phyloP scores from a whole-genome alignment of 1,139 yeast species.

The Pichia cactophila region DNA sequence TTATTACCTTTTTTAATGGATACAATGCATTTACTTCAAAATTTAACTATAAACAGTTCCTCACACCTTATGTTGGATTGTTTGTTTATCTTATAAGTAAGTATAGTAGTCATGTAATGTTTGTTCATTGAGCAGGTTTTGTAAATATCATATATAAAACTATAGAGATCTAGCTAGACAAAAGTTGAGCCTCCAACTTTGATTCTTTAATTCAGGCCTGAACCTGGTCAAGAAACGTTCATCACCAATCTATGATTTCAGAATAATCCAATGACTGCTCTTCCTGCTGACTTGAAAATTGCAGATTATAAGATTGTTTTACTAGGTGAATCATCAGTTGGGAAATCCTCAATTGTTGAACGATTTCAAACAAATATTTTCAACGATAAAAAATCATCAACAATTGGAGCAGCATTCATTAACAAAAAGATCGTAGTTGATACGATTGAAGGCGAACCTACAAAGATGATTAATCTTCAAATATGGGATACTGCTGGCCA shows the following conservation, averaged over 20 bases:
- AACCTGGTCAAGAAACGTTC: no score
- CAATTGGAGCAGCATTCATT: constrained; percentile 67
- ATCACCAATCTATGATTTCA: no score
- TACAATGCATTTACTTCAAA: constrained; percentile 32
- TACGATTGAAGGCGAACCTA: constrained; percentile 27
- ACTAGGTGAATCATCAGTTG: constrained; percentile 62
- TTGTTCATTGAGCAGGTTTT: no score
- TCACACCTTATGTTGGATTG: constrained; percentile 72
- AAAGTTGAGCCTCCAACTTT: no score
- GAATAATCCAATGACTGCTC: background rate
- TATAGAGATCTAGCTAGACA: no score
- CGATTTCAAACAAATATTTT: constrained; percentile 58
- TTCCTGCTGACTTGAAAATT: background rate
- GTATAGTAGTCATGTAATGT: no score
- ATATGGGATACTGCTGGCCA: constrained; percentile 94
- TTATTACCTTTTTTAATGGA: constrained; percentile 25
- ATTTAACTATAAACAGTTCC: constrained; percentile 55
- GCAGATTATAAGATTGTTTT: constrained; percentile 44
- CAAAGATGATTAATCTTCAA: constrained; percentile 29
- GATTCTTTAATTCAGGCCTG: no score
- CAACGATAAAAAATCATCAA: constrained; percentile 55
- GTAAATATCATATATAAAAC: no score
- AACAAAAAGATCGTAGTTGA: constrained; percentile 41
- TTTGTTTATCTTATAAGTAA: constrained; percentile 47
- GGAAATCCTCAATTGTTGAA: constrained; percentile 56